Evolutionary conservation across 768 basidiomycete species (phyloP), one percentile per base, ranked within the genome.

Genomic region (Hygrocybe punicea): DNA sequence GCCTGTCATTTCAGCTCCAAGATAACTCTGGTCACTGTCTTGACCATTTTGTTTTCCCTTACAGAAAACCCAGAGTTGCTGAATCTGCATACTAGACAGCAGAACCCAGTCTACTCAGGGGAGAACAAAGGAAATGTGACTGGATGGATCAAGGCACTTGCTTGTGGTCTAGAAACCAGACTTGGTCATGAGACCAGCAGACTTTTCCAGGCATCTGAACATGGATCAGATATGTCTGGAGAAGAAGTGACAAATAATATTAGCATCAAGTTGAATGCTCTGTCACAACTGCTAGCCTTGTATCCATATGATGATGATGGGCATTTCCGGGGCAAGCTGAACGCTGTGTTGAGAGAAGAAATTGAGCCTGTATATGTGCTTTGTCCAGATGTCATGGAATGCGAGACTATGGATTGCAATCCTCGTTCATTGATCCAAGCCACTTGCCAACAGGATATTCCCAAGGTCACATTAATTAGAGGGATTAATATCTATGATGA

Each of bases 31-130:
- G 37, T 25, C 29, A 55, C 53, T n/a, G 42, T 55, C 4, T 21
- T 55, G 53, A 45, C 45, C 23, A 17, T 55, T 16, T 34, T 55
- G 21, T 33, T 55, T 25, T 24, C 21, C 39, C 21, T 55, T 8
- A 55, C 42, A n/a, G 17, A 13, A 17, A 55, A 55, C 53, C 36
- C 53, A 13, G 42, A 55, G 7, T 24, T 55, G 11, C 53, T 55
- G 25, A 55, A 55, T 34, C 34, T 55, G 21, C 53, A 55, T 55
- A 39, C 39, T 6, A 17, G 42, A 17, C 53, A 55, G 39, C 37
- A 14, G 33, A 42, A 42, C 11, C 40, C 40, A 42, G 16, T 42
- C 6, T 42, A 19, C 40, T 10, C 14, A 16, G 40, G 40, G 14
- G 40, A 42, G 19, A 42, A 16, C 40, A 42, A 42, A 19, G 16